phyloP scores from a whole-genome alignment of 495 filamentous ascomycete species.

The Ramalina intermedia region DNA sequence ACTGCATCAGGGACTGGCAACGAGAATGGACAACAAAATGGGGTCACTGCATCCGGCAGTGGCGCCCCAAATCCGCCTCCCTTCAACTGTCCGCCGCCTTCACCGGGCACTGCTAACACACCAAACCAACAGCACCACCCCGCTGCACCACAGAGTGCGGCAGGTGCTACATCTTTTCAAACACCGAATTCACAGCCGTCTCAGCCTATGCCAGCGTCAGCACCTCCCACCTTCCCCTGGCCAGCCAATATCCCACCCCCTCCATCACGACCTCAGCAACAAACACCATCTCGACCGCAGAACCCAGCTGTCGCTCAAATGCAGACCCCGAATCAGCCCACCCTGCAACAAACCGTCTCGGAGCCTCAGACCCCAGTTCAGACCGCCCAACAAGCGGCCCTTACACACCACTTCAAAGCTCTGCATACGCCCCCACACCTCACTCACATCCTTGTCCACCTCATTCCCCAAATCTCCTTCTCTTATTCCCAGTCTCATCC shows the following conservation, averaged over 20 bases:
- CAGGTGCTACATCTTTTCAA: too few species aligned
- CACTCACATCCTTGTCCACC: constrained; percentile 1
- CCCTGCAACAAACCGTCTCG: neutral
- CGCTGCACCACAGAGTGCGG: too few species aligned
- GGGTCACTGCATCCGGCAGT: neutral
- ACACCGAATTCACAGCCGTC: too few species aligned
- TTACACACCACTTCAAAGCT: constrained; percentile 2
- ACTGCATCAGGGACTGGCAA: neutral
- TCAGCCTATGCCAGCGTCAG: neutral
- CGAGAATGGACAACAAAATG: neutral
- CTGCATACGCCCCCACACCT: constrained; percentile 8
- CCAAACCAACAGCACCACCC: too few species aligned
- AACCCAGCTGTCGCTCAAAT: neutral
- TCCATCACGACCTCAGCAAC: neutral
- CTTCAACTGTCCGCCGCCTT: neutral
- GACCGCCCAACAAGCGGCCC: neutral
- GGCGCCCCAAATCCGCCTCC: neutral
- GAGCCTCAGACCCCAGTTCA: neutral
- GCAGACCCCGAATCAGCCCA: too few species aligned
- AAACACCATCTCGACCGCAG: neutral
- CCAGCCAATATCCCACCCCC: neutral
- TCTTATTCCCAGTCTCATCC: neutral
- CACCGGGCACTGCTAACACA: neutral
- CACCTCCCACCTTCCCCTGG: neutral
- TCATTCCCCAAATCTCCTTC: constrained; percentile 9